These are phyloP conservation scores for Paradendryphiella salina DNA, from an alignment of 2,329 filamentous ascomycete genomes.

Conservation along the genomic window DNA sequence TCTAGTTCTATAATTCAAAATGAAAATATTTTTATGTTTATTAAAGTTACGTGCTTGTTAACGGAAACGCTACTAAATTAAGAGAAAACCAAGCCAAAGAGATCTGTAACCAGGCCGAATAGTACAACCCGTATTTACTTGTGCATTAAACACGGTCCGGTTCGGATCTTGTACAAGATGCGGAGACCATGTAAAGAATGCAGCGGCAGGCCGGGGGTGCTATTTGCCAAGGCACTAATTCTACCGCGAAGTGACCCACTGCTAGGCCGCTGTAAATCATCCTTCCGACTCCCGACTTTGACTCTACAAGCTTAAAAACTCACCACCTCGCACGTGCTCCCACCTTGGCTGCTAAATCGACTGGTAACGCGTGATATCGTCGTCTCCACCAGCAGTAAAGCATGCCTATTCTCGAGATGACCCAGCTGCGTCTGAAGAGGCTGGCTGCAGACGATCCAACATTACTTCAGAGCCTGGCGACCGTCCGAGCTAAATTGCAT, in stretches of 20 bases:
- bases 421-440: slow-evolving; percentile 33
- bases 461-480: slow-evolving; percentile 37
- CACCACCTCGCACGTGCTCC: neutral
- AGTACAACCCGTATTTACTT: too few relatives aligned
- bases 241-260: neutral
- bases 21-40: too few relatives aligned
- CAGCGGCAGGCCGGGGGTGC: neutral
- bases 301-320: neutral
- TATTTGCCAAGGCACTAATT: slow-evolving; percentile 1
- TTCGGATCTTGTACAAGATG: too few relatives aligned
- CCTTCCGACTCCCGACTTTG: neutral
- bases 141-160: too few relatives aligned
- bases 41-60: too few relatives aligned
- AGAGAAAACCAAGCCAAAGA: too few relatives aligned
- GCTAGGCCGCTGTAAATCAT: neutral
- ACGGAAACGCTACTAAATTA: too few relatives aligned
- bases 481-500: slow-evolving; percentile 30
- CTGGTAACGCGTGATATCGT: slow-evolving; percentile 26
- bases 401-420: slow-evolving; percentile 38
- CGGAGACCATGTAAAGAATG: neutral
- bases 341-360: slow-evolving; percentile 30
- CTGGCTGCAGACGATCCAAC: slow-evolving; percentile 22
- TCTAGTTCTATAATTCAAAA: too few relatives aligned
- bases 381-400: slow-evolving; percentile 15
- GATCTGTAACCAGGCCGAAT: too few relatives aligned